Base-by-base conservation (phyloP, 768 basidiomycete species). In the Boletus bicolor region DNA sequence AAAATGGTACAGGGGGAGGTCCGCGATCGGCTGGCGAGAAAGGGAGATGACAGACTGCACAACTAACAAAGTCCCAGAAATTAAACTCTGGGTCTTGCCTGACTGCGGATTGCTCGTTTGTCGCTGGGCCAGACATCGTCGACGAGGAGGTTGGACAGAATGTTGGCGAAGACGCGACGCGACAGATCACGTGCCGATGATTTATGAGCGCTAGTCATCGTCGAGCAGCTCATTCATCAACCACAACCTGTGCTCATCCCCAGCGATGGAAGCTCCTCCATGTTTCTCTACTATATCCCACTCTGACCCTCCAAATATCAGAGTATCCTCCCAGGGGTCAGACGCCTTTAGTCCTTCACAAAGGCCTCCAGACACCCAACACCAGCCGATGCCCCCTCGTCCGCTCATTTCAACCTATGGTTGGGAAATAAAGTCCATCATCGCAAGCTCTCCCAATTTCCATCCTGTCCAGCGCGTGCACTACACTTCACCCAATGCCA, bases 11-110 rank as follows among this genome's bases (percentile, higher is more conserved):
- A 3, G 79, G 75, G 10, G 85, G 78, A 1, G 74, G 72, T 0
- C 78, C 80, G 41, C 76, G 73, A 37, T 79, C 77, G n/a, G 68
- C 69, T 2, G 81, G 73, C 7, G 75, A 64, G 62, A 87, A 93
- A 0, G 84, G 80, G 28, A 89, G 76, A 59, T 85, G 84, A 62
- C 91, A 93, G 64, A 80, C 76, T 0, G 81, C 75, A 63, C 91
- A 93, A 51, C 73, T 71, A 7, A 91, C 85, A 58, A 89, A 91
- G 44, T 91, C 86, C 91, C 91, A 93, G 68, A 90, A 87, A 60
- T 87, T 84, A 53, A 82, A 77, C 1, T 75, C 73, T 4, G 61
- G 56, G 15, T 65, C 56, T 38, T 51, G 55, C 32, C 32, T 50
- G 15, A 21, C 30, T 4, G 19, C 37, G 14, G 43, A 8, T 32